Evolutionary conservation across 768 basidiomycete species (phyloP).

Genomic region (Xerocomellus dryophilus): DNA sequence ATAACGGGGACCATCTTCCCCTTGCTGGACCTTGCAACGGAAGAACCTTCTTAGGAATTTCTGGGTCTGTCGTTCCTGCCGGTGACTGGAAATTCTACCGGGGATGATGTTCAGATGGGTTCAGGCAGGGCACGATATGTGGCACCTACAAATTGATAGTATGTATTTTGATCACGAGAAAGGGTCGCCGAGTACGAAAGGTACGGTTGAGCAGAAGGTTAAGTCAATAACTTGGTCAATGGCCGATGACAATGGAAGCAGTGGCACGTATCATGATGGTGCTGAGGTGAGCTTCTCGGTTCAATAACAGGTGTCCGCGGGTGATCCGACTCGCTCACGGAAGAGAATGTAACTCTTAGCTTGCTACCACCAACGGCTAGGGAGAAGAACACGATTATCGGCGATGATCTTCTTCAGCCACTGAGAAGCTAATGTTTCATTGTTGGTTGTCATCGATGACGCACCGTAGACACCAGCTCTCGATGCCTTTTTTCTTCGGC

Average conservation of each 20-base stretch:
- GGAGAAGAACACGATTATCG: not conserved
- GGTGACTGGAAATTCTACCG: slow-evolving; percentile 9
- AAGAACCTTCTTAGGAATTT: not conserved
- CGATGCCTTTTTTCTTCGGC: no score
- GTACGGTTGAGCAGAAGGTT: not conserved
- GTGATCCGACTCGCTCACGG: not conserved
- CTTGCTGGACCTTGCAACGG: not conserved
- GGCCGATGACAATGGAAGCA: not conserved
- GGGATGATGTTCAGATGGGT: not conserved
- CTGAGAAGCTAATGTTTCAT: not conserved
- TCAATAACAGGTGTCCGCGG: not conserved
- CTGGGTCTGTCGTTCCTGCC: slow-evolving; percentile 2
- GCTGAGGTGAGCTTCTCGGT: not conserved
- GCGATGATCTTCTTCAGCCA: not conserved
- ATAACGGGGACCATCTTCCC: not conserved
- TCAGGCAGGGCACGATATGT: not conserved
- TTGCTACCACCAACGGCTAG: not conserved
- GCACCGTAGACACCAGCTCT: not conserved
- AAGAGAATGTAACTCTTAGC: not conserved
- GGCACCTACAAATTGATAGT: not conserved
- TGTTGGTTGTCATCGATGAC: not conserved
- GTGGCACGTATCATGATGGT: not conserved
- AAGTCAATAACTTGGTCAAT: not conserved
- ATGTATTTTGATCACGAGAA: not conserved
- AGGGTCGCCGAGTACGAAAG: not conserved